Conservation (phyloP, 768 basidiomycete species). For the Mycena capillaripes region DNA sequence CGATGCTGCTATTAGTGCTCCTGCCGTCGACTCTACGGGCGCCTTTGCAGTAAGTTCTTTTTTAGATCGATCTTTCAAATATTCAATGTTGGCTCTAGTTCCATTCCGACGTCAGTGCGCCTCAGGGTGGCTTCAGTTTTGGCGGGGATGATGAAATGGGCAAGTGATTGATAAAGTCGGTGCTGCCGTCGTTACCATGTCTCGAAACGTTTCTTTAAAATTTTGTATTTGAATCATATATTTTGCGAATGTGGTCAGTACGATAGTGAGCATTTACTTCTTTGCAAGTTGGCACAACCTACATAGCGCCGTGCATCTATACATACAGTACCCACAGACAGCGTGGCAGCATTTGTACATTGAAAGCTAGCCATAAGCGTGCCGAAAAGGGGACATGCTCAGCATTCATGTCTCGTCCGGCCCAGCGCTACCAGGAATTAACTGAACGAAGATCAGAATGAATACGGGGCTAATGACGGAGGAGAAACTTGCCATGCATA, state of each 20-base stretch:
- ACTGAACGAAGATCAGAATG: conserved; percentile 49
- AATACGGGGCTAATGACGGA: conserved; percentile 1
- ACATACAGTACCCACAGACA: no score
- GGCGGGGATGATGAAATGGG: conserved; percentile 65
- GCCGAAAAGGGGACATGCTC: background rate
- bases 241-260: background rate
- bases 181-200: background rate
- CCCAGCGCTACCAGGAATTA: conserved; percentile 80
- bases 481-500: conserved; percentile 86
- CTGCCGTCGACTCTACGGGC: conserved; percentile 80
- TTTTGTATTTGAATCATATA: background rate
- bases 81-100: conserved; percentile 62
- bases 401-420: conserved; percentile 59
- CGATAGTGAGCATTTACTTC: no score
- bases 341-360: no score
- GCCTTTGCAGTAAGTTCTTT: conserved; percentile 75
- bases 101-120: conserved; percentile 87
- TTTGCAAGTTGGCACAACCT: no score
- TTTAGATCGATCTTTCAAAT: conserved; percentile 18
- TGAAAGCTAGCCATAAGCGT: no score
- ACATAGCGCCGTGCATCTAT: no score
- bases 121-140: conserved; percentile 97
- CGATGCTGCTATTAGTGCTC: conserved; percentile 84
- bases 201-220: background rate
- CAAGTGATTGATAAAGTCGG: background rate